Evolutionary conservation across 805 yeast genomes (phyloP), one percentile per base, ranked within the genome.

Genomic region (Crinitomyces ghanaensis): DNA sequence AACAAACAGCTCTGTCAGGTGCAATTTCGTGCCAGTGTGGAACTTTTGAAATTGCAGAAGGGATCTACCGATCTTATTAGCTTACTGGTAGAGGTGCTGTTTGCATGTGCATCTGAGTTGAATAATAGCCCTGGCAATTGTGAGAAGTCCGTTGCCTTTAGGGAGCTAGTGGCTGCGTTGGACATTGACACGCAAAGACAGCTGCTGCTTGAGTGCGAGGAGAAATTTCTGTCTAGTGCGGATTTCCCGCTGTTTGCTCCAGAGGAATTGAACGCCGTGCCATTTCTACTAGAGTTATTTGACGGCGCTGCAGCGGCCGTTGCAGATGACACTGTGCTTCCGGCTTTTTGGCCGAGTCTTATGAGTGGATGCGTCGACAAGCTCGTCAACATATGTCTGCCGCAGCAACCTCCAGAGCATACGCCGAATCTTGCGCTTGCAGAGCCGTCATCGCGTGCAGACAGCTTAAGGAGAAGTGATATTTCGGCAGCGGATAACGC

Each of bases 231-330:
- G 6, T 28, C 38, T 9, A 40, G 50, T n/a, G 30, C 38, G 7
- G 30, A 41, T 7, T 48, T 44, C 26, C 50, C 53, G 15, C 17
- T 32, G 13, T 39, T 43, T 5, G 19, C 19, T 14, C 28, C 28
- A 5, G 16, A 11, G 15, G n/a, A 28, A 7, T 16, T 17, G 16
- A 29, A 20, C 28, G 18, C 14, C n/a, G 38, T 39, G 19, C 35
- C 33, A 4, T 24, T 19, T 11, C 19, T 46, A 26, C 34, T 39
- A 26, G 49, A 46, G 30, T 31, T 49, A 18, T 39, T 47, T 2
- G 53, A 48, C n/a, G n/a, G n/a, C n/a, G n/a, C n/a, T 36, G 49
- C 51, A 1, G 22, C 41, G 14, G 46, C n/a, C n/a, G n/a, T n/a
- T n/a, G n/a, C n/a, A n/a, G n/a, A n/a, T n/a, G n/a, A n/a, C n/a